phyloP scores from a whole-genome alignment of 176 grass and related monocot genomes.

The Carex kokanica region DNA sequence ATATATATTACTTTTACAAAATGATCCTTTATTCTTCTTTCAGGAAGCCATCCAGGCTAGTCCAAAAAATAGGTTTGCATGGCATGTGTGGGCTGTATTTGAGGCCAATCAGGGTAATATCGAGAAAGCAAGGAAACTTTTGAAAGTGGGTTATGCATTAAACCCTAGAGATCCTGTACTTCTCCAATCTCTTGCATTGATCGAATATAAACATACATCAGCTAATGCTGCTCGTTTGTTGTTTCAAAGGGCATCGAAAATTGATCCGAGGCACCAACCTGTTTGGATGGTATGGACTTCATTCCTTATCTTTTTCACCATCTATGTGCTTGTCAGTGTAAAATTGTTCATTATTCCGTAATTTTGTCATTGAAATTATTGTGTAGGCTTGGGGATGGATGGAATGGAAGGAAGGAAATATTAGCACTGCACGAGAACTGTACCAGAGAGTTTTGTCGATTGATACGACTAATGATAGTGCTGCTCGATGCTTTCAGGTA shows the following conservation, averaged over 20 bases:
- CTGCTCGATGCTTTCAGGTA: conserved; percentile 95
- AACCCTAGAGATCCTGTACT: conserved; percentile 93
- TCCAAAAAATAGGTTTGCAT: conserved; percentile 96
- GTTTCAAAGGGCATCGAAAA: conserved; percentile 84
- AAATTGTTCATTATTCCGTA: not conserved
- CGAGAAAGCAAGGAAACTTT: conserved; percentile 83
- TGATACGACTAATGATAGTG: conserved; percentile 83
- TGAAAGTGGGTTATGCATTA: conserved; percentile 90
- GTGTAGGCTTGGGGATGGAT: conserved; percentile 96
- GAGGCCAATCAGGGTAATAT: conserved; percentile 68
- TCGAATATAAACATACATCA: conserved; percentile 80
- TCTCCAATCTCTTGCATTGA: conserved; percentile 84
- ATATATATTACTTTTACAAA: not conserved
- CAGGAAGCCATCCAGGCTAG: conserved; percentile 90
- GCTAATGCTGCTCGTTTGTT: conserved; percentile 64
- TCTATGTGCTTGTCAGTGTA: conserved; percentile 2
- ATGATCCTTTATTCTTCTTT: conserved; percentile 26
- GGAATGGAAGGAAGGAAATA: conserved; percentile 99
- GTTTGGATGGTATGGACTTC: conserved; percentile 86
- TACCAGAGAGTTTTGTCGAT: conserved; percentile 85
- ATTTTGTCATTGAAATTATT: not conserved
- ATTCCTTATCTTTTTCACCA: not conserved
- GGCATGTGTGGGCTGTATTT: conserved; percentile 96
- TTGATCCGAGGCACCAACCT: conserved; percentile 91
- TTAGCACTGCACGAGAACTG: conserved; percentile 68